Evolutionary conservation across 2,329 filamentous ascomycete genomes (phyloP).

Genomic region (Pestalotiopsis sp.): DNA sequence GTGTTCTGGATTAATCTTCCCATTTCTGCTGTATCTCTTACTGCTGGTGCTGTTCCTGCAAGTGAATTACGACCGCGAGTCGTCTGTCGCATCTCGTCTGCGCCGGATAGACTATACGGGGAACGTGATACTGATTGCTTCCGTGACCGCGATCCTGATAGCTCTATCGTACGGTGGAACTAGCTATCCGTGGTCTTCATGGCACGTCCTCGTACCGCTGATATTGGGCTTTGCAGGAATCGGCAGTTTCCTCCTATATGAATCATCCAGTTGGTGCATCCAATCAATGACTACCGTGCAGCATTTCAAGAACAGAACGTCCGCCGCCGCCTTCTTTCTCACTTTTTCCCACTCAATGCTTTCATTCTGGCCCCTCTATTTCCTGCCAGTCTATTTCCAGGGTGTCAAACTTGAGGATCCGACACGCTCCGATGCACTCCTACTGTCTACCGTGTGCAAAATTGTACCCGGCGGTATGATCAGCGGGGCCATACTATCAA

Average conservation of each 20-base stretch:
- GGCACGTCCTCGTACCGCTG: constrained; percentile 14
- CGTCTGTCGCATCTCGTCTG: neutral
- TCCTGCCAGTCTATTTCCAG: constrained; percentile 59
- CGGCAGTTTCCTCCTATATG: neutral
- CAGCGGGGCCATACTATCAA: neutral
- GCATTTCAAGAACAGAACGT: constrained; percentile 47
- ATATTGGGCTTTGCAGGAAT: constrained; percentile 12
- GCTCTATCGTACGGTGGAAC: constrained; percentile 30
- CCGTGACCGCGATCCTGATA: constrained; percentile 34
- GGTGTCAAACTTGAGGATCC: constrained; percentile 39
- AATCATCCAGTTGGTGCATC: neutral
- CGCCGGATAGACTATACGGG: constrained; percentile 37
- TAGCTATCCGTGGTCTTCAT: constrained; percentile 17
- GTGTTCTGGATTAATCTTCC: constrained; percentile 39
- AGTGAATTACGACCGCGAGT: constrained; percentile 1
- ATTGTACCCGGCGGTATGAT: neutral
- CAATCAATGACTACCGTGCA: constrained; percentile 35
- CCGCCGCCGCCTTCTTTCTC: constrained; percentile 26
- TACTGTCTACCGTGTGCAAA: neutral
- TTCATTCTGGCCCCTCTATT: constrained; percentile 36
- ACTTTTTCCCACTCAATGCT: constrained; percentile 40
- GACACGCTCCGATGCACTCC: neutral
- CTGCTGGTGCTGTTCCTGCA: constrained; percentile 31
- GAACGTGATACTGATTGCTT: constrained; percentile 33
- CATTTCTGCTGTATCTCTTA: constrained; percentile 26